Evolutionary conservation across 129 eudicot genomes (phyloP), one percentile per base, ranked within the genome.

Genomic region (Artemisia tridentata): DNA sequence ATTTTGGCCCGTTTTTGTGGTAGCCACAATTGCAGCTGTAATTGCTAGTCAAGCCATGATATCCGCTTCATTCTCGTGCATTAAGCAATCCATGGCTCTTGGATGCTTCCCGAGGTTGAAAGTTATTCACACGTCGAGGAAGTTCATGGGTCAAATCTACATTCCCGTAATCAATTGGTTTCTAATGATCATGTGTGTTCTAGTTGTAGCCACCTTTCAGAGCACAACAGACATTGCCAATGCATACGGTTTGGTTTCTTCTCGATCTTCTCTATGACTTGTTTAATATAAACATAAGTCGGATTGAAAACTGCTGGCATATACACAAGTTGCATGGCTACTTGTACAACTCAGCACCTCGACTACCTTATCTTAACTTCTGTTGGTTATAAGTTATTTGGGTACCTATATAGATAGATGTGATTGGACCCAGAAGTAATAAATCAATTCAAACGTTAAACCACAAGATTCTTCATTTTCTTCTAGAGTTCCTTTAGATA

Each of bases 41-140:
- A 93, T 93, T 63, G 99, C 99, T 15, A 93, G 99, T 75, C 99
- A 93, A 83, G 97, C 99, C 62, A 93, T 93, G 99, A 93, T 93
- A 68, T 93, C 99, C 0, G 99, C 99, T 66, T 85, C 99, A 11
- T 93, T 93, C 68, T 93, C 99, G 0, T 85, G 91, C 71, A 83
- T 93, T 43, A 93, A 93, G 68, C 97, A 93, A 77, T 78, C 99
- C 72, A 89, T 87, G 96, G 91, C 97, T 65, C 96, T 93, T 12
- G 99, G 99, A 67, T 93, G 99, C 75, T 93, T 93, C 73, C 99
- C 99, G 1, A 78, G 97, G 79, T 48, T 93, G 70, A 93, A 93
- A 80, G 82, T 87, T 48, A 68, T 93, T 55, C 97, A 93, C 81
- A 93, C 99, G 8, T 93, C 99, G 3, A 82, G 82, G 81, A 79